Evolutionary conservation across 192 early-diverging fungal genomes (phyloP).

Genomic region (Gonapodya prolifera): DNA sequence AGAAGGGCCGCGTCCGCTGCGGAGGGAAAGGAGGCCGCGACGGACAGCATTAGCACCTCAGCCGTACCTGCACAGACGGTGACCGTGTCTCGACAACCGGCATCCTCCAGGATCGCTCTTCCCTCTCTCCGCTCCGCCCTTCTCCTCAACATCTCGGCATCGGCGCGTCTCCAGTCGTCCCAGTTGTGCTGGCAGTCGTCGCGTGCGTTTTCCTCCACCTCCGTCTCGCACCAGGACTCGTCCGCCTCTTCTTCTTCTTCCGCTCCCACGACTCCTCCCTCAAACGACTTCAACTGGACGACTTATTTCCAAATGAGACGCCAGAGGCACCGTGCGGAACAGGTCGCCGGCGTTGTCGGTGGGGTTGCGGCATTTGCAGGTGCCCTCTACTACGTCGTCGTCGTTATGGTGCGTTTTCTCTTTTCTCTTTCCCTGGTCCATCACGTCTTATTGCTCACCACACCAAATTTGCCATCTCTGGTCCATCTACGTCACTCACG

Average conservation of each 20-base stretch:
- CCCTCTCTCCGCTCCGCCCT: not conserved
- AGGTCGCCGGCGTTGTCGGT: not conserved
- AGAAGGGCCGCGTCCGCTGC: too few relatives aligned
- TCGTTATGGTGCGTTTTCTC: not conserved
- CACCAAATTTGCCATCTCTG: too few relatives aligned
- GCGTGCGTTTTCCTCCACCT: not conserved
- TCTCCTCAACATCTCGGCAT: not conserved
- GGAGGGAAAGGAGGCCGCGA: not conserved
- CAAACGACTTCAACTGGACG: not conserved
- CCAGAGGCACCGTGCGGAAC: not conserved
- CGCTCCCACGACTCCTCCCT: not conserved
- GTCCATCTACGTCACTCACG: too few relatives aligned
- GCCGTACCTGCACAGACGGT: not conserved
- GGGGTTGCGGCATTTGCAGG: not conserved
- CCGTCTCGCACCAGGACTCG: not conserved
- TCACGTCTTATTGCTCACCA: too few relatives aligned
- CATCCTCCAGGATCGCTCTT: not conserved
- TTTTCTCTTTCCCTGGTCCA: not conserved
- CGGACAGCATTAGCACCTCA: not conserved
- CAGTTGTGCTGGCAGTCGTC: not conserved
- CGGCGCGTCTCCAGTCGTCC: not conserved
- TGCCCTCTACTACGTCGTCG: not conserved
- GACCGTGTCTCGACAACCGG: too few relatives aligned
- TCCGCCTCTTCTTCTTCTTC: not conserved
- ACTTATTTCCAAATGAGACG: not conserved